Percentiles rank a stretch among this genome's conserved stretches.
Evolutionary conservation across 1,284 basidiomycete species (phyloP).

Genomic region (Puccinia triticina): DNA sequence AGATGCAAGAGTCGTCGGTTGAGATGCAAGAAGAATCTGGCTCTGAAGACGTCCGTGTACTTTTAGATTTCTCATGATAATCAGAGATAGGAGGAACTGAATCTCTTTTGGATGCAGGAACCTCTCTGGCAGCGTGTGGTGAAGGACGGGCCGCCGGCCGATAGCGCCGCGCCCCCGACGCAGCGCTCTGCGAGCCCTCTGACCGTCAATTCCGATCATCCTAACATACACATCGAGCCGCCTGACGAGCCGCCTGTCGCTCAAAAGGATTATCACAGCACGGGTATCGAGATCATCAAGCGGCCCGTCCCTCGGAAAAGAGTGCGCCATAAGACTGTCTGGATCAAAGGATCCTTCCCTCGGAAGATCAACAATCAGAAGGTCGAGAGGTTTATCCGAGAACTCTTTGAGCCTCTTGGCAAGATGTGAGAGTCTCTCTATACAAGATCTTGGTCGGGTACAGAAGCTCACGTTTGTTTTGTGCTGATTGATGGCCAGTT

Average conservation of each 20-base stretch:
- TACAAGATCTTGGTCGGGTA: too few relatives aligned
- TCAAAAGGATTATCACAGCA: too few relatives aligned
- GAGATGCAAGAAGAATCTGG: neutral
- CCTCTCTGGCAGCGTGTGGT: constrained; percentile 14
- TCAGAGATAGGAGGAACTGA: neutral
- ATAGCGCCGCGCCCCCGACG: neutral
- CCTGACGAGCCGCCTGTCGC: too few relatives aligned
- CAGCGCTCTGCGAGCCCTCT: neutral
- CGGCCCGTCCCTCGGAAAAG: neutral
- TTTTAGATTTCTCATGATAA: too few relatives aligned
- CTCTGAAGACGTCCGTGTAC: neutral
- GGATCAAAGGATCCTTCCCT: constrained; percentile 6
- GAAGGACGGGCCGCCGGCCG: neutral
- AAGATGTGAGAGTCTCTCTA: constrained; percentile 13
- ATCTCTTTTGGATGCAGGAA: neutral
- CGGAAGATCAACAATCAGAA: neutral
- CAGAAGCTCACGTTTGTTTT: too few relatives aligned
- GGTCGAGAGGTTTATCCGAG: neutral
- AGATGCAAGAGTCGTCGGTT: neutral
- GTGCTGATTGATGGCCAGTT: neutral
- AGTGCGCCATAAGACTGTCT: neutral
- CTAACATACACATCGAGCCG: too few relatives aligned
- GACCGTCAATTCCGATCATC: neutral
- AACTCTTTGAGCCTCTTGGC: constrained; percentile 16
- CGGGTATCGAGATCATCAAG: neutral